Conservation (phyloP, 495 filamentous ascomycete genomes). For the Talaromyces proteolyticus region DNA sequence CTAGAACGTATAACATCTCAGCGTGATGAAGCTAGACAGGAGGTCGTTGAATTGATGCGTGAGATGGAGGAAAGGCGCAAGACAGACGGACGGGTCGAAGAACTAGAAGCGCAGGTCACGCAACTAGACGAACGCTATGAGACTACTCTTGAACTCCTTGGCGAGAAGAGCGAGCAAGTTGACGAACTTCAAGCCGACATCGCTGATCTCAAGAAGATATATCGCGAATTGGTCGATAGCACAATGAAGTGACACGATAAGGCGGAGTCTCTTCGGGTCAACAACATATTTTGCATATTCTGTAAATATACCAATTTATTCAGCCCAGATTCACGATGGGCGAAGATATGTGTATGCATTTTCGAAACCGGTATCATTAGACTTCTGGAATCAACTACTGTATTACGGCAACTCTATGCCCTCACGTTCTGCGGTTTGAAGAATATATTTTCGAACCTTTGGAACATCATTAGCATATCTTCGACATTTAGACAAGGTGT, state of each 20-base stretch:
- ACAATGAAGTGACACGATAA: slow-evolving; percentile 57
- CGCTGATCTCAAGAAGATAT: slow-evolving; percentile 88
- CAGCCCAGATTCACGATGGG: background rate
- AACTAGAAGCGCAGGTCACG: slow-evolving; percentile 59
- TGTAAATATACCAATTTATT: slow-evolving; percentile 8
- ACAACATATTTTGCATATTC: slow-evolving; percentile 1
- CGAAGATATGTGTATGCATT: slow-evolving; percentile 1
- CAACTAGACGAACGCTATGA: slow-evolving; percentile 65
- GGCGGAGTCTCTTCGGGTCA: background rate
- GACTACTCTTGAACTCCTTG: slow-evolving; percentile 88
- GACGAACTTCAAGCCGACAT: slow-evolving; percentile 89
- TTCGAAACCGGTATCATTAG: slow-evolving; percentile 1
- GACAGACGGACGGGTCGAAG: slow-evolving; percentile 51
- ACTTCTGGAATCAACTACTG: background rate
- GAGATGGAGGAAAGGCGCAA: slow-evolving; percentile 68
- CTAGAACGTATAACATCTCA: slow-evolving; percentile 71
- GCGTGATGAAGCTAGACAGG: slow-evolving; percentile 83
- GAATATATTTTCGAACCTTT: slow-evolving; percentile 70
- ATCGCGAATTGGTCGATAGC: slow-evolving; percentile 83
- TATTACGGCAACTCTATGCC: slow-evolving; percentile 61
- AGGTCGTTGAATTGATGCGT: slow-evolving; percentile 82
- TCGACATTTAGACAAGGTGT: background rate
- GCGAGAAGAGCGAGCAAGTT: slow-evolving; percentile 92
- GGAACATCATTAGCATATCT: background rate
- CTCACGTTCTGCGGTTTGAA: slow-evolving; percentile 75